These are phyloP conservation scores for Trypanosomatidae sp. DNA, from an alignment of 208 protist genomes.

Conservation along the genomic window DNA sequence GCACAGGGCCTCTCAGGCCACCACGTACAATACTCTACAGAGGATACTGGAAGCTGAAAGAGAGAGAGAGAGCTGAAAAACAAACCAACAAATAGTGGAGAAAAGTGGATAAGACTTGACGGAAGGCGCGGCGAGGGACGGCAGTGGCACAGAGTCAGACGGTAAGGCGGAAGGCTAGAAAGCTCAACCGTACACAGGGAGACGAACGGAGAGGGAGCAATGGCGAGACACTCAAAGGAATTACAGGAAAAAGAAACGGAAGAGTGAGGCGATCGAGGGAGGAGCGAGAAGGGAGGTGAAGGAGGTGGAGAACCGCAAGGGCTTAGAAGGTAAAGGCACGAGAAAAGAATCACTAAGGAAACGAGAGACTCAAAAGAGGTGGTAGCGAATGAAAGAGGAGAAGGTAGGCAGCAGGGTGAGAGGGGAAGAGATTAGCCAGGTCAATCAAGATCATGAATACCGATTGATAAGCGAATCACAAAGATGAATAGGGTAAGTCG, in stretches of 20 bases:
- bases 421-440: not conserved
- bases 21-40: too few species aligned
- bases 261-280: not conserved
- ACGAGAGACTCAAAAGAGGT: not conserved
- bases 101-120: not conserved
- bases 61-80: too few species aligned
- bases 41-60: too few species aligned
- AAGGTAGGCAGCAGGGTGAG: not conserved
- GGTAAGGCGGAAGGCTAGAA: not conserved
- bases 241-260: conserved; percentile 2
- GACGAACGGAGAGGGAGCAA: not conserved
- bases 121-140: not conserved
- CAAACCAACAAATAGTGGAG: not conserved
- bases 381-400: not conserved
- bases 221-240: not conserved
- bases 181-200: not conserved
- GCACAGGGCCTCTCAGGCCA: too few species aligned
- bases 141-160: not conserved
- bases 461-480: not conserved
- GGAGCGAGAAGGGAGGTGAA: not conserved
- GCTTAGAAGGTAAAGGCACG: not conserved
- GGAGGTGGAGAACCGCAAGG: too few species aligned
- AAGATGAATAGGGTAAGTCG: not conserved
- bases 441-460: not conserved
- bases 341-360: not conserved